Base-by-base conservation (phyloP, 805 yeast species). In the Alloascoidea africana region DNA sequence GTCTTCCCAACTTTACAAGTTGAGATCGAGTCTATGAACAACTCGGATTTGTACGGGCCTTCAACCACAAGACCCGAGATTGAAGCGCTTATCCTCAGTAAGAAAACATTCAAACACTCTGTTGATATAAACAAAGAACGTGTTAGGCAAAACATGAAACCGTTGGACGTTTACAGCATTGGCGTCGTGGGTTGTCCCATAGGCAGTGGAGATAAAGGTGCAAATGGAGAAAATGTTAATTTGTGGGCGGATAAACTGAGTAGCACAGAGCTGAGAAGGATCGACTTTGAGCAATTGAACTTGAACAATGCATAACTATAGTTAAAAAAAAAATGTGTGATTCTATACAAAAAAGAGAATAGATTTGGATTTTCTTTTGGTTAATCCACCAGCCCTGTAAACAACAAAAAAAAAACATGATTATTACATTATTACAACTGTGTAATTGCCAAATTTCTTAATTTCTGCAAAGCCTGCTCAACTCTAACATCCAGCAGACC, bases 31-130 rank as follows among this genome's bases (percentile, higher is more conserved):
- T 73, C 78, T 44, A 76, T 91, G 35, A 68, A 75, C 42, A n/a
- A n/a, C n/a, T n/a, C n/a, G n/a, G 97, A 91, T 52, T 68, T 87
- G 0, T 86, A 93, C 57, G 99, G 99, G 0, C 98, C 97, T 3
- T 86, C 98, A 0, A 94, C 85, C 0, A 65, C 68, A 8, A 65
- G 80, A 2, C 64, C 66, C 11, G 76, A 74, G 36, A 83, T 91
- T 32, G 82, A 87, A 45, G 79, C 86, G 0, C 63, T 91, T 32
- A 75, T 89, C 0, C 73, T 91, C 2, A 83, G 94, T 45, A 64
- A 72, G 34, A 98, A 91, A 49, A 79, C 96, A 0, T 56, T 64
- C 0, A 52, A 65, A 5, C 97, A 97, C 2, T 97, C 83, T 0
- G 68, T 60, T 0, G 62, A 63, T 40, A 78, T 91, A 34, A 91